Percentiles rank a stretch among this genome's conserved stretches.
These are phyloP conservation scores for Coemansia sp. DNA, from an alignment of 192 early-diverging fungal genomes.

Conservation along the genomic window DNA sequence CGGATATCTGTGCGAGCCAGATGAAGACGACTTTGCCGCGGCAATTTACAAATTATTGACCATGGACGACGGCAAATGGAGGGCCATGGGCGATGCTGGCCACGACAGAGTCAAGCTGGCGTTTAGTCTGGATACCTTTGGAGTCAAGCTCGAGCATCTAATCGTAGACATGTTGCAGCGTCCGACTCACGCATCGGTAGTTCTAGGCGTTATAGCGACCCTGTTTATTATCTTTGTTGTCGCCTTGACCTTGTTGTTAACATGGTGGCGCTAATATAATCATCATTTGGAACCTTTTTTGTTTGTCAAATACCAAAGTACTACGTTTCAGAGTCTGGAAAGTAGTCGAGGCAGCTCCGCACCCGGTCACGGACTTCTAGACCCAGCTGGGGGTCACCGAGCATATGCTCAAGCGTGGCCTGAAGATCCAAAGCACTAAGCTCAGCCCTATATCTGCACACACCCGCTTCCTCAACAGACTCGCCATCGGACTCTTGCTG, in stretches of 20 bases:
- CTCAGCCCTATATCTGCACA: conserved; percentile 11
- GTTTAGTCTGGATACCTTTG: conserved; percentile 74
- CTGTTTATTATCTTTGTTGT: conserved; percentile 37
- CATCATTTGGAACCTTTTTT: no score
- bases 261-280: conserved; percentile 5
- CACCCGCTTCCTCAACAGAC: conserved; percentile 2
- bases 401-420: conserved; percentile 24
- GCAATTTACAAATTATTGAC: conserved; percentile 61
- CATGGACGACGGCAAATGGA: conserved; percentile 23
- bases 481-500: conserved; percentile 10
- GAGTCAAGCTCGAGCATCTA: conserved; percentile 67
- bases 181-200: conserved; percentile 22
- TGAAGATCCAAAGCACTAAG: conserved; percentile 24
- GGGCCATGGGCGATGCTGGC: conserved; percentile 69
- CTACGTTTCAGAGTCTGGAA: conserved; percentile 11
- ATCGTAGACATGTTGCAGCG: conserved; percentile 51
- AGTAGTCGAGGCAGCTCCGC: conserved; percentile 48
- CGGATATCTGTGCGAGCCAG: conserved; percentile 73
- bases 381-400: conserved; percentile 17
- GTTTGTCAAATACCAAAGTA: background rate
- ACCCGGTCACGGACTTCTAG: conserved; percentile 48
- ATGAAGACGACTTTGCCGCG: conserved; percentile 64
- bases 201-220: conserved; percentile 42
- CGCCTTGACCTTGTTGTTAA: conserved; percentile 6
- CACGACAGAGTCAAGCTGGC: conserved; percentile 60